These are phyloP conservation scores for Hapsidospora chrysogenum DNA, from an alignment of 495 filamentous ascomycete genomes.

Conservation along the genomic window DNA sequence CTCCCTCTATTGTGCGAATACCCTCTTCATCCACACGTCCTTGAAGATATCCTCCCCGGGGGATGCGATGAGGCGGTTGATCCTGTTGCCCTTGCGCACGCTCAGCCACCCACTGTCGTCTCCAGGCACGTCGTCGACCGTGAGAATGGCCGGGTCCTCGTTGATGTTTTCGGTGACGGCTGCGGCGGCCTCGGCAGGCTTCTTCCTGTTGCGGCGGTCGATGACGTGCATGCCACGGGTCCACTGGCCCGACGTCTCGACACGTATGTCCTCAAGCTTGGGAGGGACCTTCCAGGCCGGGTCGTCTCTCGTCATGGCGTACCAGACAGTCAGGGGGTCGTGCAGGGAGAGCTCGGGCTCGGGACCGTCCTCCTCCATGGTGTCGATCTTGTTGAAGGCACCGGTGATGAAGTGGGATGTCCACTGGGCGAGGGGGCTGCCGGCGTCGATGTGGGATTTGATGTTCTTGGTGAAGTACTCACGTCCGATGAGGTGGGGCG, in stretches of 20 bases:
- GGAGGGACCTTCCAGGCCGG: constrained; percentile 30
- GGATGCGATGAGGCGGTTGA: constrained; percentile 47
- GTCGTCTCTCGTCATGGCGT: constrained; percentile 44
- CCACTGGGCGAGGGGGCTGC: constrained; percentile 77
- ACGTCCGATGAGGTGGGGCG: constrained; percentile 47
- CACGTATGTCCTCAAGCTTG: constrained; percentile 52
- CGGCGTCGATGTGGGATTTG: constrained; percentile 24
- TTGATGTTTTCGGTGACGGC: constrained; percentile 24
- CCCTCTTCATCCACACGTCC: constrained; percentile 24
- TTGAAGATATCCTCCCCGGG: constrained; percentile 38
- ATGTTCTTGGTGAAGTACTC: constrained; percentile 41
- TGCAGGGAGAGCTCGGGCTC: constrained; percentile 56
- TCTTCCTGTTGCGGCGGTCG: constrained; percentile 50
- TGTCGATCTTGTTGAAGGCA: constrained; percentile 60
- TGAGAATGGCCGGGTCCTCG: constrained; percentile 15
- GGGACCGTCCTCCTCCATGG: constrained; percentile 34
- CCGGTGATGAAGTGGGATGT: constrained; percentile 55
- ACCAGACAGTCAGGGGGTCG: constrained; percentile 82
- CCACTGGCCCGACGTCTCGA: constrained; percentile 88
- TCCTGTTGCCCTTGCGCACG: constrained; percentile 51
- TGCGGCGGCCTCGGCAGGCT: constrained; percentile 29
- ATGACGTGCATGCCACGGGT: constrained; percentile 79
- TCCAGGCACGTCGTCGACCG: constrained; percentile 19
- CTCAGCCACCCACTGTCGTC: constrained; percentile 68
- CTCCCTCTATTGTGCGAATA: constrained; percentile 24